phyloP scores from a whole-genome alignment of 2,329 filamentous ascomycete genomes.

The Fusarium sp. region DNA sequence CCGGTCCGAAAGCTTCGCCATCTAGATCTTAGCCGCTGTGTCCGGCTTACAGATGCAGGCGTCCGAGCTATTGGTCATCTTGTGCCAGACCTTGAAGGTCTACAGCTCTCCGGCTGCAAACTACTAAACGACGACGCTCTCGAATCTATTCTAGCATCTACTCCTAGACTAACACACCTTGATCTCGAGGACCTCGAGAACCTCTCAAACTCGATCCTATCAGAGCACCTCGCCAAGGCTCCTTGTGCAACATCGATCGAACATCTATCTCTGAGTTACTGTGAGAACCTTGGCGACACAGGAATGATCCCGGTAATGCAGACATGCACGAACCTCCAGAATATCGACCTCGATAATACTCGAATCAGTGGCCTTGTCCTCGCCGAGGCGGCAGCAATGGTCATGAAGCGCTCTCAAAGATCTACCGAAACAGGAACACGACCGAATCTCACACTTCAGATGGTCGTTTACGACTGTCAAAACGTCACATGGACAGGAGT shows the following conservation, averaged over 20 bases:
- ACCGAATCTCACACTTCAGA: constrained; percentile 74
- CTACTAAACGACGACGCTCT: constrained; percentile 80
- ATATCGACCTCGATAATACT: constrained; percentile 92
- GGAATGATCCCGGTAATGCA: constrained; percentile 89
- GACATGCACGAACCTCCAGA: constrained; percentile 76
- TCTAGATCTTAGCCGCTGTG: constrained; percentile 86
- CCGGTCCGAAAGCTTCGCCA: constrained; percentile 84
- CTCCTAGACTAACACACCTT: constrained; percentile 83
- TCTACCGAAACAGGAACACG: constrained; percentile 56
- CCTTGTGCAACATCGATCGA: constrained; percentile 79
- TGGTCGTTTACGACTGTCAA: constrained; percentile 92
- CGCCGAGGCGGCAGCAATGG: constrained; percentile 84
- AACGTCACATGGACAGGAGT: constrained; percentile 94
- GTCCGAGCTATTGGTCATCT: constrained; percentile 79
- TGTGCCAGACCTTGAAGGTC: constrained; percentile 82
- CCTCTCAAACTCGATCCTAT: constrained; percentile 80
- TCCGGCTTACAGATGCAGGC: constrained; percentile 77
- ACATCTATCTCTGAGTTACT: constrained; percentile 91
- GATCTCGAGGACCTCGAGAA: constrained; percentile 88
- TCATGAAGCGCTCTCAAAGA: constrained; percentile 72
- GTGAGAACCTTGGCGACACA: constrained; percentile 84
- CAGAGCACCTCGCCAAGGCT: constrained; percentile 79
- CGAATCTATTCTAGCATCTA: constrained; percentile 78
- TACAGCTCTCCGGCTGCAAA: constrained; percentile 85
- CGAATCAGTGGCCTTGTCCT: constrained; percentile 88